Evolutionary conservation across 2,329 filamentous ascomycete genomes (phyloP), one percentile per base, ranked within the genome.

Genomic region (Ambrosiella xylebori): DNA sequence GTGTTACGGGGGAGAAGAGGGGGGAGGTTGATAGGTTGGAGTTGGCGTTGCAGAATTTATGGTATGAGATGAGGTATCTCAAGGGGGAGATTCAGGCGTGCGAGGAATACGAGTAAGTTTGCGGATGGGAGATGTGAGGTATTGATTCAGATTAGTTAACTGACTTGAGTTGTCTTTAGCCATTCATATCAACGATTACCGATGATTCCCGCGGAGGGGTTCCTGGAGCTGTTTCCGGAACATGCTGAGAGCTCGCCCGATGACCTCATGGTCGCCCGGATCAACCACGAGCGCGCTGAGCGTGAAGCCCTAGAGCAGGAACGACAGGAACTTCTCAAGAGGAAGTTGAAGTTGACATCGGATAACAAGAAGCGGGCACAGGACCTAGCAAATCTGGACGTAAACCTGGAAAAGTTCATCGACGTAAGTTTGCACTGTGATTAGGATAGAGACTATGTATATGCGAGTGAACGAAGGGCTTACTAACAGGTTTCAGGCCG

Each of bases 311-410:
- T 97, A 37, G 93, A 98, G 70, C 85, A 88, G 68, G 83, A 89
- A 65, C 78, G 90, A 55, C 84, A 89, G 68, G 84, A 85, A 63
- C 74, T 90, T 1, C 71, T 89, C 51, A 88, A 78, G 66, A 71
- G 76, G 56, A 82, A 81, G 65, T 76, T 79, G 63, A 81, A 81
- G 68, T 74, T 82, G 54, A 81, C 80, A 56, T 74, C 77, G 1
- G 79, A 82, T 68, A 96, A 96, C 68, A 95, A 94, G 72, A 88
- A 88, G 71, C 80, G 91, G 63, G 95, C 95, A 68, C 90, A 96
- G 58, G 89, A 97, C 65, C 73, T 98, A 54, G 89, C 86, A 17
- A 95, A 86, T 65, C 73, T 98, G 61, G 93, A 98, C 65, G 85
- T 86, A 66, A 88, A 95, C 69, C 74, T 97, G 59, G 93, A 97